Base-by-base conservation (phyloP, 1,284 basidiomycete species). In the Leccinum pachyderme region DNA sequence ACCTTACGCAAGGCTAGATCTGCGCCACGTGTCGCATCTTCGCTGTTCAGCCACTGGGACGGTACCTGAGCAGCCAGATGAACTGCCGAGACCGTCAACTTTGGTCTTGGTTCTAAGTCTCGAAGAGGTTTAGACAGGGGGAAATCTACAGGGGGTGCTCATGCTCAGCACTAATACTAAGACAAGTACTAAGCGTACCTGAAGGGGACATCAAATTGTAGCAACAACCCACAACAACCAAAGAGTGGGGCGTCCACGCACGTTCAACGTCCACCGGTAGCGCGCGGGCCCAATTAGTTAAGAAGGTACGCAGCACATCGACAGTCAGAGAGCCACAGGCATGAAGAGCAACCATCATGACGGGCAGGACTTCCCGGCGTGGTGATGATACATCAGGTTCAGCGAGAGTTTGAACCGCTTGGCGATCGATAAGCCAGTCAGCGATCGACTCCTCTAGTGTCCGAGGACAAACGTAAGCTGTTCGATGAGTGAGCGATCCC, bases 291-390 rank as follows among this genome's bases (percentile, higher is more conserved):
- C 59, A 25, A 55, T 55, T 47, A 47, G 64, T 55, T 51, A 69
- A 47, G 65, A 78, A 71, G 22, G 73, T 67, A 24, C 77, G 75
- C 37, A 80, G 53, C 7, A 81, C 73, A 55, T 79, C 73, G 41
- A 76, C 67, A 2, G 78, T 79, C 13, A 81, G 71, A 4, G 79
- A 78, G 5, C 80, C 80, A 55, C 75, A 79, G 6, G 76, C 83
- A 59, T 89, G 87, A 45, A 89, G 74, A 11, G 83, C 87, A 29
- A 88, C 79, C 49, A 89, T 72, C 31, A 86, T 68, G 5, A 87
- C 76, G 3, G 82, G 82, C 7, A 73, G 61, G 3, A 73, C 71
- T 24, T 58, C 57, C 31, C 13, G 24, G 15, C 3, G n/a, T 29
- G 43, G 33, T 11, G 47, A 32, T 18, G 47, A 41, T 43, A 39